Conservation (phyloP, 257 asterid species). For the Craterostigma plantagineum region DNA sequence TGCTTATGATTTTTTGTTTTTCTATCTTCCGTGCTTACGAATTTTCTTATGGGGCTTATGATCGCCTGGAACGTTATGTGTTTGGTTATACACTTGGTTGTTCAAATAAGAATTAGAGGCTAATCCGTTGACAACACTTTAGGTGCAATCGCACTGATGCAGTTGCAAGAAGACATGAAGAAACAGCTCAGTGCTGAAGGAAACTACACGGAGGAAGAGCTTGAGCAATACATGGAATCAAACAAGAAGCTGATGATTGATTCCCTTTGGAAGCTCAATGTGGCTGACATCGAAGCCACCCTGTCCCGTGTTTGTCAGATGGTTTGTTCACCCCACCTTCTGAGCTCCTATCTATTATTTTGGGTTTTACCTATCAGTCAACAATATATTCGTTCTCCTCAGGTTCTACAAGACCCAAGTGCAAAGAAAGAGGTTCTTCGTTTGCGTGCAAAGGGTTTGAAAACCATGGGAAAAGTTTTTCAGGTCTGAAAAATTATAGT, state of each 20-base stretch:
- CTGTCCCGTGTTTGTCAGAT: constrained; percentile 92
- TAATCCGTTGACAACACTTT: constrained; percentile 9
- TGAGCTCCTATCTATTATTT: constrained; percentile 6
- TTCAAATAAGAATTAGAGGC: too few species aligned
- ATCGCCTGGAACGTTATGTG: too few species aligned
- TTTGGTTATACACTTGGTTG: too few species aligned
- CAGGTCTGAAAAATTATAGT: constrained; percentile 29
- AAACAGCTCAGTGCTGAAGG: constrained; percentile 74
- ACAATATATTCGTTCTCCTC: constrained; percentile 9
- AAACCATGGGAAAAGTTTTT: constrained; percentile 80
- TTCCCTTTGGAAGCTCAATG: constrained; percentile 98
- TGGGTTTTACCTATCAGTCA: constrained; percentile 9
- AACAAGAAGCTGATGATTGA: constrained; percentile 92
- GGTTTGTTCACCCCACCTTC: constrained; percentile 23
- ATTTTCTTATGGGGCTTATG: too few species aligned
- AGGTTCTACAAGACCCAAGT: constrained; percentile 77
- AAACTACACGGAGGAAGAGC: constrained; percentile 79
- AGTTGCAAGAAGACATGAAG: constrained; percentile 95
- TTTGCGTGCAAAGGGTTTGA: constrained; percentile 81
- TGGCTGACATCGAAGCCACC: constrained; percentile 92
- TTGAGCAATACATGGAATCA: constrained; percentile 80
- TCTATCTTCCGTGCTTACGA: too few species aligned
- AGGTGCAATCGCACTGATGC: constrained; percentile 96
- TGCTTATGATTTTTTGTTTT: too few species aligned
- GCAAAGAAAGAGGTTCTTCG: constrained; percentile 93